phyloP scores from a whole-genome alignment of 164 flowering plant genomes.

The Berberis thunbergii region DNA sequence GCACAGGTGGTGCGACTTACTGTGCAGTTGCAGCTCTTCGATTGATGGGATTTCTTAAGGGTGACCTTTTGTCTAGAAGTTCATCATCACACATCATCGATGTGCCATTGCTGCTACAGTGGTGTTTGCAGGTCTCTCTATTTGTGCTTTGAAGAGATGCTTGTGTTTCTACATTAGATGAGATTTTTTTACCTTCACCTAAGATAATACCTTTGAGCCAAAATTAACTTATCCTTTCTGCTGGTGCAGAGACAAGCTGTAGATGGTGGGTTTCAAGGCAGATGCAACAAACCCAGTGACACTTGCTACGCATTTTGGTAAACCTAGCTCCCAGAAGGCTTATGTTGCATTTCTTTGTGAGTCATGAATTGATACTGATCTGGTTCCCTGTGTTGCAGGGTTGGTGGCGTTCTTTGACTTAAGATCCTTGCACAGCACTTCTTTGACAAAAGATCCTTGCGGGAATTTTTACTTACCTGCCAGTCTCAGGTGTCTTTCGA shows the following conservation, averaged over 20 bases:
- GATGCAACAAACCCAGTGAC: conserved; percentile 79
- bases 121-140: conserved; percentile 75
- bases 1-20: conserved; percentile 91
- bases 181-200: too few species aligned
- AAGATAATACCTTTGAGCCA: background rate
- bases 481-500: conserved; percentile 47
- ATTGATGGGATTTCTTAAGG: conserved; percentile 84
- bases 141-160: background rate
- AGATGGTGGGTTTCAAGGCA: conserved; percentile 96
- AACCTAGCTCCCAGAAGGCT: conserved; percentile 8
- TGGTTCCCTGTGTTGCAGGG: conserved; percentile 30
- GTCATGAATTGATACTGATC: conserved; percentile 4
- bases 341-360: background rate
- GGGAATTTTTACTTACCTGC: conserved; percentile 55
- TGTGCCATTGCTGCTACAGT: conserved; percentile 56
- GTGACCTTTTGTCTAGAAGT: conserved; percentile 35
- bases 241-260: conserved; percentile 61
- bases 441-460: conserved; percentile 45
- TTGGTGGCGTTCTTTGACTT: conserved; percentile 73
- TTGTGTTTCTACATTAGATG: too few species aligned
- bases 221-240: conserved; percentile 2
- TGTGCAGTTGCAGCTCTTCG: conserved; percentile 92
- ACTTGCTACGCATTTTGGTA: conserved; percentile 98
- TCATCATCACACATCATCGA: conserved; percentile 35
- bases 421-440: conserved; percentile 52